These are phyloP conservation scores for Neurospora sublineolata DNA, from an alignment of 495 filamentous ascomycete species.

Conservation along the genomic window DNA sequence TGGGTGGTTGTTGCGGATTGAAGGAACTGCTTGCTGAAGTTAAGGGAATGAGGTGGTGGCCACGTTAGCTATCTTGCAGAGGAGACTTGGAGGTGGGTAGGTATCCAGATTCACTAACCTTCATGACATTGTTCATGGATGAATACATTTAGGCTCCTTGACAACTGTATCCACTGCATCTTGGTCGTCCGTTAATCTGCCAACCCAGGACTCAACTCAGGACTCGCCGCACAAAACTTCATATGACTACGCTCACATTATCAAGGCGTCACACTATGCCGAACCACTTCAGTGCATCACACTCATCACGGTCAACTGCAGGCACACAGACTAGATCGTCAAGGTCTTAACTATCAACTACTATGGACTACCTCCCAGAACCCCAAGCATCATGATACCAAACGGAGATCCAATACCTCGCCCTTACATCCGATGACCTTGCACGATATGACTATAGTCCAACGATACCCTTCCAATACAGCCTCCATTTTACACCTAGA, in stretches of 20 bases:
- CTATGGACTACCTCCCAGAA: not conserved
- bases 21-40: not conserved
- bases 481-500: not conserved
- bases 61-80: not conserved
- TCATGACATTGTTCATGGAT: not conserved
- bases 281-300: not conserved
- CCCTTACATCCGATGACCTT: not conserved
- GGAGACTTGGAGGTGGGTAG: not conserved
- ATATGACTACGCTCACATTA: not conserved
- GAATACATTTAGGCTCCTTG: not conserved
- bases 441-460: not conserved
- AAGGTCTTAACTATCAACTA: not conserved
- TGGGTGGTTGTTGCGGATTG: not conserved
- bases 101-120: not conserved
- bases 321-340: not conserved
- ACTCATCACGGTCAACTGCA: not conserved
- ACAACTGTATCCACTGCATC: not conserved
- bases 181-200: not conserved
- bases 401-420: not conserved
- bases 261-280: not conserved
- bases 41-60: not conserved
- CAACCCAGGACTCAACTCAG: not conserved
- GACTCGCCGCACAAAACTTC: not conserved
- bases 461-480: not conserved
- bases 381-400: not conserved